Base-by-base conservation (phyloP, 1,284 basidiomycete species). In the Fomitopsis schrenkii region DNA sequence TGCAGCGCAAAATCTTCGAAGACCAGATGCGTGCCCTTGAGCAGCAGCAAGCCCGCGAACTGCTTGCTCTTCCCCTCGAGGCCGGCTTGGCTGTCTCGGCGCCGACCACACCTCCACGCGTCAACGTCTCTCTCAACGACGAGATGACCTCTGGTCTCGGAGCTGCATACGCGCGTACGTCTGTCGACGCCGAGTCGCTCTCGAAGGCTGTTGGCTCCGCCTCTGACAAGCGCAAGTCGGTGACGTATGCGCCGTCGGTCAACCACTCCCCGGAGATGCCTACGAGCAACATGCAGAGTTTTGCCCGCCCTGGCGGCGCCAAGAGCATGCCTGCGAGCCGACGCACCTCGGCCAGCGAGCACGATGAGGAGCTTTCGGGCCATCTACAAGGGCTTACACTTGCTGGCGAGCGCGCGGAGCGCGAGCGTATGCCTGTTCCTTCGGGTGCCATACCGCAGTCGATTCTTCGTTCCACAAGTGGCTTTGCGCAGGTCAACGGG, bases 21-120 rank as follows among this genome's bases (percentile, higher is more conserved):
- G 93, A 95, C 68, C 93, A 97, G 76, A 96, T 97, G 91, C 87
- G 89, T 59, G 88, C 84, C 66, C 83, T 97, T 63, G 95, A 97
- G 76, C 91, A 93, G 68, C 90, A 95, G 74, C 95, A 97, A 76
- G 88, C 89, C 19, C 90, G 94, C 72, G 92, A 90, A 73, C 82
- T 93, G 44, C 85, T 94, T 66, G 84, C 70, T 65, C 82, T 92
- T 66, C 89, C 90, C 22, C 81, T 83, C 67, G 90, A 91, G 62
- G 54, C 77, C 75, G 56, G 89, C 66, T 70, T 93, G 36, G 91
- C 91, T 12, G 87, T 89, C 59, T 93, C 91, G 8, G 91, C 91
- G 1, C 90, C 90, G 12, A 93, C 90, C 4, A 93, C 90, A 0
- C 91, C 90, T 19, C 92, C 91, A 58, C 86, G 91, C 63, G 82